A percentile compares a stretch with the other conserved stretches of the same genome.
These are phyloP conservation scores for Acacia pycnantha DNA, from an alignment of 331 rosid genomes.

Conservation along the genomic window DNA sequence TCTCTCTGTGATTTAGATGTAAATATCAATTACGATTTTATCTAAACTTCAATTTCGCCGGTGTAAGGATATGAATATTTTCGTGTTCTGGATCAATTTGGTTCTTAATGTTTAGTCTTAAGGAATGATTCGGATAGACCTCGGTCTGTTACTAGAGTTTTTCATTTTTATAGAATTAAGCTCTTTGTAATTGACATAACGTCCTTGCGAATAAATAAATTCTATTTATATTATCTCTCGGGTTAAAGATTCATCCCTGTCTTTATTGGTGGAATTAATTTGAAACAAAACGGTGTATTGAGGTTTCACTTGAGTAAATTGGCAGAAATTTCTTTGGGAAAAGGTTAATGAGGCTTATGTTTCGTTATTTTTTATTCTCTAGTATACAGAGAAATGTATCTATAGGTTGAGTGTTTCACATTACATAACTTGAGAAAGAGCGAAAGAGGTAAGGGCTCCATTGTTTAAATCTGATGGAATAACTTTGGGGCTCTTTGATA, in stretches of 20 bases:
- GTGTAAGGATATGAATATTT: background rate
- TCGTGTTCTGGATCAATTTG: background rate
- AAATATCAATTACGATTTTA: background rate
- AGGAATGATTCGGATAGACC: background rate
- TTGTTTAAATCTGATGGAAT: background rate
- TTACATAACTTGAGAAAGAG: background rate
- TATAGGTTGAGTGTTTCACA: background rate
- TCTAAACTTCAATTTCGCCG: background rate
- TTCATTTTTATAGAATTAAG: background rate
- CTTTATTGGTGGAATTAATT: background rate
- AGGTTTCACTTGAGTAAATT: background rate
- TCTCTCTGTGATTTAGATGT: background rate
- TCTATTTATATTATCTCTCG: background rate
- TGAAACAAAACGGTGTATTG: background rate
- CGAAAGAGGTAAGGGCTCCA: background rate
- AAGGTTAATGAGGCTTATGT: background rate
- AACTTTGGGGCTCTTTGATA: background rate
- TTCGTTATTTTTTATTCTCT: background rate
- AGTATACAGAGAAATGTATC: background rate
- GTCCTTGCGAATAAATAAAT: background rate
- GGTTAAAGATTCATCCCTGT: background rate
- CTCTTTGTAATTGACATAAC: background rate
- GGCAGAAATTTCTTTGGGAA: background rate
- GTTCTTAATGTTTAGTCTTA: background rate
- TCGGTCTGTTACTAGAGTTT: background rate